A percentile compares a stretch with the other conserved stretches of the same genome.
These are phyloP conservation scores for Phytopythium litorale DNA, from an alignment of 352 stramenopile species.

Conservation along the genomic window DNA sequence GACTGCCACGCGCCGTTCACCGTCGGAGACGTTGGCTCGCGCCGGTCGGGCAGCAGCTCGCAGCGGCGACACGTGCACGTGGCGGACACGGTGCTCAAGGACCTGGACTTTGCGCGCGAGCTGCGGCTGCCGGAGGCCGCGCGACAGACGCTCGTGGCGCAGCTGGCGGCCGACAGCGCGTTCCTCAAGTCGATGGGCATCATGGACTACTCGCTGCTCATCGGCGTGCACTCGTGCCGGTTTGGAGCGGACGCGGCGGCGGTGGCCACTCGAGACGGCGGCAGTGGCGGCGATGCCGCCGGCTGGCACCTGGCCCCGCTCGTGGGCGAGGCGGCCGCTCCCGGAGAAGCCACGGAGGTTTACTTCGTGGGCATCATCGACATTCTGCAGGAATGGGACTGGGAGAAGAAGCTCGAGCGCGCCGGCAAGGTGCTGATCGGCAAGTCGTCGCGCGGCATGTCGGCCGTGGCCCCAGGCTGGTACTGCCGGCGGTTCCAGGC, in stretches of 20 bases:
- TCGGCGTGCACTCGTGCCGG: conserved; percentile 66
- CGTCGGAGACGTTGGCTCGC: conserved; percentile 30
- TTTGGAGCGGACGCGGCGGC: conserved; percentile 10
- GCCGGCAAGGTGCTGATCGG: conserved; percentile 67
- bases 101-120: conserved; percentile 50
- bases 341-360: conserved; percentile 36
- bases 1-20: conserved; percentile 59
- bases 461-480: conserved; percentile 47
- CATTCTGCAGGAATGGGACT: conserved; percentile 83
- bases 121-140: conserved; percentile 32
- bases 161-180: conserved; percentile 51
- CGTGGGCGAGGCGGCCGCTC: conserved; percentile 18
- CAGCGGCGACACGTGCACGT: conserved; percentile 39
- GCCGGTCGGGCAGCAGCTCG: conserved; percentile 17
- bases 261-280: conserved; percentile 1
- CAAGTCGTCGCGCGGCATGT: conserved; percentile 65
- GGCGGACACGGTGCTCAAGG: conserved; percentile 70
- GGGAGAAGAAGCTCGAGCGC: conserved; percentile 74
- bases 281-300: neutral
- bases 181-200: conserved; percentile 69
- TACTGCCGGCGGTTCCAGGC: conserved; percentile 71
- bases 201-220: conserved; percentile 78
- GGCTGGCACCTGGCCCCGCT: conserved; percentile 22
- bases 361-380: conserved; percentile 87
- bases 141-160: conserved; percentile 34